Base-by-base conservation (phyloP, 2,329 filamentous ascomycete species). In the Furcasterigmium sp. region DNA sequence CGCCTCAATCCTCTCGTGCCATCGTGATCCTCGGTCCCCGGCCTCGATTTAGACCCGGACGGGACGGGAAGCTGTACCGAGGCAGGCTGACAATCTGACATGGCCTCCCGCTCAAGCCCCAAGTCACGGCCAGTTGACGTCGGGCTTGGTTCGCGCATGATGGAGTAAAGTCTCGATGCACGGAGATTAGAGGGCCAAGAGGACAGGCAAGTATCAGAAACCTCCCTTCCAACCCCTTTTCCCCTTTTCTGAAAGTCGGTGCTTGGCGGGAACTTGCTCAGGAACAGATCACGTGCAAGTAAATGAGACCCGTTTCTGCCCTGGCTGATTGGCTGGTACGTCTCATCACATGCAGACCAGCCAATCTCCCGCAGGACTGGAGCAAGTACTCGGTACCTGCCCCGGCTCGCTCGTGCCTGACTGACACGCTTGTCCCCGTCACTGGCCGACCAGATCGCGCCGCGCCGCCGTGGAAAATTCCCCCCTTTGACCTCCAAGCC, bases 401-500 rank as follows among this genome's bases (percentile, higher is more conserved):
- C 19, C 7, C 21, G 23, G 23, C 7, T n/a, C n/a, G n/a, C n/a
- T n/a, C n/a, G n/a, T n/a, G 3, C 29, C 15, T 32, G 29, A 8
- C 11, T 32, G 26, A 5, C 29, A 13, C 29, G n/a, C n/a, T 35
- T 35, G 15, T 15, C 23, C 23, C 14, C 32, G 18, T 18, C 29
- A 14, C 8, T 32, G 8, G 13, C 29, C 6, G 13, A 9, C 5
- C 9, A 17, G n/a, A 11, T 11, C 23, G 23, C n/a, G 4, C 18
- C 18, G 21, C n/a, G 35, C 35, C 19, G 35, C 35, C 35, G 26
- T 46, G 37, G 46, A 45, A 52, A 51, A 47, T 52, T 50, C 49
- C 51, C 50, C 51, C 45, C 49, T 53, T 52, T 46, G 46, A 46
- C n/a, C n/a, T 44, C 42, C 10, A 26, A 48, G 41, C 38, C 46